These are phyloP conservation scores for Pseudopyricularia javanii DNA, from an alignment of 2,329 filamentous ascomycete species.

Conservation along the genomic window DNA sequence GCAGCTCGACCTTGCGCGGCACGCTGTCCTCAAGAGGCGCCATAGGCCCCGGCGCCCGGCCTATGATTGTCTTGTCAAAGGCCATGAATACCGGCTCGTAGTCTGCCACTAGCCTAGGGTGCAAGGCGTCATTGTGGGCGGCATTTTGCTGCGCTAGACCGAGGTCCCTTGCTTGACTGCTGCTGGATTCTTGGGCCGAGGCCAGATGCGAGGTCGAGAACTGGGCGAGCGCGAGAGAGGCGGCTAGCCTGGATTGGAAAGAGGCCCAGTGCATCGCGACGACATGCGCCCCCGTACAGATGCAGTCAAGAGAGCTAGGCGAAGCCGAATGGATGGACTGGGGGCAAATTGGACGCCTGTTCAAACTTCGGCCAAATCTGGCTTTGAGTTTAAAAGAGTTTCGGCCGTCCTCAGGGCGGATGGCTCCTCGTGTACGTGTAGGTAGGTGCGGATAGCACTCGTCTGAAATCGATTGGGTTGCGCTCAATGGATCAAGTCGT, in stretches of 20 bases:
- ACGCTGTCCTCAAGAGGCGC: slow-evolving; percentile 51
- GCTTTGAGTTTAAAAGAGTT: neutral
- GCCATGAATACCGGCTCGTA: slow-evolving; percentile 51
- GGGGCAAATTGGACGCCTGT: neutral
- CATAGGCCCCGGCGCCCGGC: slow-evolving; percentile 41
- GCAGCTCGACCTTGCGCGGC: slow-evolving; percentile 44
- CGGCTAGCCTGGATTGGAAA: slow-evolving; percentile 47
- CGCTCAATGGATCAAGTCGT: neutral
- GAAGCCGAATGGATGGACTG: neutral
- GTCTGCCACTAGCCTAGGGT: neutral
- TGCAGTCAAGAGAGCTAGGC: slow-evolving; percentile 4
- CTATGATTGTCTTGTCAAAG: slow-evolving; percentile 51
- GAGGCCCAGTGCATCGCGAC: slow-evolving; percentile 29
- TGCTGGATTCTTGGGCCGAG: slow-evolving; percentile 41
- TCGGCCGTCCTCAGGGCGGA: too few relatives aligned
- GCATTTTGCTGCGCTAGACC: too few relatives aligned
- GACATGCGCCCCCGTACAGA: slow-evolving; percentile 26
- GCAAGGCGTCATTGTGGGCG: neutral
- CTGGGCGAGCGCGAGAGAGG: slow-evolving; percentile 46
- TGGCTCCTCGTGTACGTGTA: neutral
- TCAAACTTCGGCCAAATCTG: neutral
- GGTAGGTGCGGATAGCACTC: neutral
- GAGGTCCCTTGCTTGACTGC: neutral
- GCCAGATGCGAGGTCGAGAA: slow-evolving; percentile 45
- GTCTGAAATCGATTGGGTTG: neutral